Base-by-base conservation (phyloP, 257 asterid species). In the Orobanche coerulescens region DNA sequence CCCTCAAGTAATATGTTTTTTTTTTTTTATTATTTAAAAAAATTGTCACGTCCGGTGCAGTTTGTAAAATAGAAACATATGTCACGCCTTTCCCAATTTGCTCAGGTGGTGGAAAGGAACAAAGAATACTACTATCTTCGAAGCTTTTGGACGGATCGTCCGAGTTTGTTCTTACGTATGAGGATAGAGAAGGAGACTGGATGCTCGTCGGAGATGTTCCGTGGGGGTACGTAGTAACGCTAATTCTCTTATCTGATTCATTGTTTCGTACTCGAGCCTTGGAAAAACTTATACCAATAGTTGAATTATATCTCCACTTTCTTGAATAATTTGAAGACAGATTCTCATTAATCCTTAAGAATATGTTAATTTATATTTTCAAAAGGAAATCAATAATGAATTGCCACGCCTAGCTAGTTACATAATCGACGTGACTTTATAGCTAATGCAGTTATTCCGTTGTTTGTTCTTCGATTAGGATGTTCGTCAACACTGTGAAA, bases 141-240 rank as follows among this genome's bases (percentile, higher is more conserved):
- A 82, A 81, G 86, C 92, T 84, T 68, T 68, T 88, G 77, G 92
- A 88, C 60, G 94, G 82, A 47, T 83, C 93, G 11, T 81, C 96
- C 0, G 94, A 88, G 48, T 88, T 85, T 62, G 94, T 78, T 58
- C 83, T 88, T 12, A 88, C 94, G 11, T 88, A 88, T 9, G 93
- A 88, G 75, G 96, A 88, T 65, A 88, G 73, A 65, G 96, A 88
- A 69, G 94, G 94, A 12, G 96, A 88, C 12, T 88, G 94, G 96
- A 88, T 88, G 96, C 93, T 85, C 6, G 86, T 88, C 0, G 96
- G 96, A 47, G 96, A 88, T 52, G 96, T 88, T 68, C 96, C 96
- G 5, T 88, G 92, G 85, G 57, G 94, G 96, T 88, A 82, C 6
- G 75, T 26, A 24, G n/a, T n/a, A n/a, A n/a, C n/a, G n/a, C n/a